These are phyloP conservation scores for Lepidopterella palustris DNA, from an alignment of 495 filamentous ascomycete genomes.

Conservation along the genomic window DNA sequence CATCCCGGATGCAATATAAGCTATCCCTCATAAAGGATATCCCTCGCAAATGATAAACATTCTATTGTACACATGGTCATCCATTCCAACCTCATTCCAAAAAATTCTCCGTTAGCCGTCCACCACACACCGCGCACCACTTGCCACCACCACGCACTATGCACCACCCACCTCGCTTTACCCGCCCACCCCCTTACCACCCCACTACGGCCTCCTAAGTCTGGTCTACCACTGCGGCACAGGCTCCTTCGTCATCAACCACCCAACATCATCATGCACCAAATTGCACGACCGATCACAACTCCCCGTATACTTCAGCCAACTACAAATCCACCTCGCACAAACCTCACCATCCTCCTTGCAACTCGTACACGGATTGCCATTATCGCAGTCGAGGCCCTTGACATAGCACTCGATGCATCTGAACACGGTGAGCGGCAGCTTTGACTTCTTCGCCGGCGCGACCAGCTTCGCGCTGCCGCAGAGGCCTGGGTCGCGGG, in stretches of 20 bases:
- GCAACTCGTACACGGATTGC: conserved; percentile 7
- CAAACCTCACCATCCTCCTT: conserved; percentile 4
- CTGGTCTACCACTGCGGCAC: conserved; percentile 19
- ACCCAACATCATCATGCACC: conserved; percentile 10
- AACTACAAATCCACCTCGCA: conserved; percentile 9
- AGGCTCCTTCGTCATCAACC: conserved; percentile 6
- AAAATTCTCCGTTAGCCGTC: too few relatives aligned
- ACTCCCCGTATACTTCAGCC: neutral
- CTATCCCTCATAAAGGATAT: too few relatives aligned
- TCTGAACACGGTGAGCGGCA: conserved; percentile 3
- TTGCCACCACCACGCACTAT: too few relatives aligned
- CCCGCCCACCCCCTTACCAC: too few relatives aligned
- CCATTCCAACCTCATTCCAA: too few relatives aligned
- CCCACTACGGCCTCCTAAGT: too few relatives aligned
- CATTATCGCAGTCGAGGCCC: conserved; percentile 9
- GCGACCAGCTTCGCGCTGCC: conserved; percentile 7
- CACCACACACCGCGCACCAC: too few relatives aligned
- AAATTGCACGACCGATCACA: conserved; percentile 13
- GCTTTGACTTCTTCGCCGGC: neutral
- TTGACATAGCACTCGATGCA: conserved; percentile 19
- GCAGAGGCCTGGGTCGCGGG: neutral
- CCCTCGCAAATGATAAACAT: too few relatives aligned
- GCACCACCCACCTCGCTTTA: too few relatives aligned
- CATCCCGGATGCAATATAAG: too few relatives aligned
- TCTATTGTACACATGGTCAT: too few relatives aligned